Evolutionary conservation across 768 basidiomycete species (phyloP), one percentile per base, ranked within the genome.

Genomic region (Epithele typhae): DNA sequence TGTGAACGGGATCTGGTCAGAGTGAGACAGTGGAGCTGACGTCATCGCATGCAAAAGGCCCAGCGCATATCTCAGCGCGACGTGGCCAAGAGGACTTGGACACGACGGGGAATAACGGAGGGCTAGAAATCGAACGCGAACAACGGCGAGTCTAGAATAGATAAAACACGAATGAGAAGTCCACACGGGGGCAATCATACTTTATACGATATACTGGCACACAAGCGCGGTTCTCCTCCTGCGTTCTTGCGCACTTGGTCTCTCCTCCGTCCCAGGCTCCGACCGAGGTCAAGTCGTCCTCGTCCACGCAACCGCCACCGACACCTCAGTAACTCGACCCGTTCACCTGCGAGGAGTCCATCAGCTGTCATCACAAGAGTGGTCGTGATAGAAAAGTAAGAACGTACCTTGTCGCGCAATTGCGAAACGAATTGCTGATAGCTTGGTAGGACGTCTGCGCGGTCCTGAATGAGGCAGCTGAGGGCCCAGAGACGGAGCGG

Each of bases 401-500:
- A 18, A 52, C 63, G 34, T 19, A 86, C 87, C 82, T 91, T 96
- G 62, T 95, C 92, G 71, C 92, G 94, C 57, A 97, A 66, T 51
- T 87, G 82, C 25, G 78, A 80, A 57, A 96, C 79, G 68, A 91
- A 98, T 65, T 98, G 95, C 59, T 92, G 87, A 68, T 98, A 99
- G 64, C 93, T 96, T 40, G 93, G 93, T 61, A 92, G 72, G 50
- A 90, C 83, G 64, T 99, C 96, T 58, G 91, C 84, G 47, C 96
- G 84, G 66, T 98, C 96, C 69, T 98, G 95, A 56, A 98, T 87
- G 55, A 99, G 79, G 59, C 81, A 80, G 61, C 90, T 92, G 51
- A 99, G 76, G 1, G 95, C 96, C 96, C 96, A 99, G 49, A 93
- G 76, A 51, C 94, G 76, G 60, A 99, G 72, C 37, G 93, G 86